Percentiles rank a stretch among this genome's conserved stretches.
Evolutionary conservation across 352 stramenopile genomes (phyloP).

Genomic region (Pythium rhizo-oryzae): DNA sequence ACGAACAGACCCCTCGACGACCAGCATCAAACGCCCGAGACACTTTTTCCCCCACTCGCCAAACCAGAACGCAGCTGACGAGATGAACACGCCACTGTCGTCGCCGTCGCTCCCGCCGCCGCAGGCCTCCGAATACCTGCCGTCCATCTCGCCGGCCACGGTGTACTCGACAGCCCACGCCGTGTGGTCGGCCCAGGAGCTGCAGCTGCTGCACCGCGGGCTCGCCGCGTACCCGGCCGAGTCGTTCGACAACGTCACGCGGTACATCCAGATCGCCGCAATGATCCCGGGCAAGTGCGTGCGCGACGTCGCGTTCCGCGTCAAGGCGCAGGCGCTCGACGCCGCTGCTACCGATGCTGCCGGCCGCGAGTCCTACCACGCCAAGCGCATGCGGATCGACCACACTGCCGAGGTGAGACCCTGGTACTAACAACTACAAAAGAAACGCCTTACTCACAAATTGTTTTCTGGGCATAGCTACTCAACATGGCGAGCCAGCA

Average conservation of each 20-base stretch:
- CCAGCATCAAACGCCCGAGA: too few species aligned
- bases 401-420: constrained; percentile 26
- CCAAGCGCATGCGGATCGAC: constrained; percentile 72
- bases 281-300: constrained; percentile 70
- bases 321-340: constrained; percentile 43
- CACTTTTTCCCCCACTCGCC: too few species aligned
- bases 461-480: constrained; percentile 7
- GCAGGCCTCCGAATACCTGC: constrained; percentile 31
- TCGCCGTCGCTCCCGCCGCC: constrained; percentile 20
- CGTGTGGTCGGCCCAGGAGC: constrained; percentile 60
- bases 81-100: constrained; percentile 17
- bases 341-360: constrained; percentile 3
- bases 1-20: too few species aligned
- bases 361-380: constrained; percentile 29
- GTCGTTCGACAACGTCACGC: constrained; percentile 78
- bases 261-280: constrained; percentile 83
- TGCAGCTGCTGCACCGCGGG: constrained; percentile 62
- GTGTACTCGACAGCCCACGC: constrained; percentile 67
- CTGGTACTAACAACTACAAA: not conserved
- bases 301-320: constrained; percentile 75
- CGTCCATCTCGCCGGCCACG: constrained; percentile 59
- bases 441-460: too few species aligned
- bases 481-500: constrained; percentile 22
- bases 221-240: constrained; percentile 59
- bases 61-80: too few species aligned